Evolutionary conservation across 2,329 filamentous ascomycete species (phyloP).

Genomic region (Cordyceps javanica): DNA sequence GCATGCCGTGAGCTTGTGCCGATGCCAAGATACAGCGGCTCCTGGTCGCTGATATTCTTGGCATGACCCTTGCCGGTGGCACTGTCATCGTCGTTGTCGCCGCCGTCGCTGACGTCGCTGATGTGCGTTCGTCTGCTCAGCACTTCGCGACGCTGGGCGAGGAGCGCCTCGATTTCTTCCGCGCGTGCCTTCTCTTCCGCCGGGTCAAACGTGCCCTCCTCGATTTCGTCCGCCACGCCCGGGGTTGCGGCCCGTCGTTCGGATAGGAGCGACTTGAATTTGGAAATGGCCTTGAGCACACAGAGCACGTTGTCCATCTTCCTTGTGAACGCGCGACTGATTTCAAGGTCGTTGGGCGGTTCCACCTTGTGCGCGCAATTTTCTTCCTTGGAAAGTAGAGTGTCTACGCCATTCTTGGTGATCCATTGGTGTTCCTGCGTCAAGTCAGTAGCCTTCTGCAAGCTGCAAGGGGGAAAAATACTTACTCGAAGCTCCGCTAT

Average conservation of each 20-base stretch:
- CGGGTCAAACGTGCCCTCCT: constrained; percentile 17
- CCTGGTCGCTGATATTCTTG: constrained; percentile 56
- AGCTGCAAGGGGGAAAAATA: constrained; percentile 10
- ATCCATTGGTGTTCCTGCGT: constrained; percentile 86
- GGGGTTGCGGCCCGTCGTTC: constrained; percentile 15
- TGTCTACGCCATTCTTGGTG: constrained; percentile 71
- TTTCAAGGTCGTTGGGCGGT: constrained; percentile 80
- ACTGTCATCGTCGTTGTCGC: not conserved
- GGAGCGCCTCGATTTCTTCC: constrained; percentile 43
- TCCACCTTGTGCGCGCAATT: constrained; percentile 79
- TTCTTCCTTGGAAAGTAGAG: constrained; percentile 72
- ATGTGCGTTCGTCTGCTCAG: constrained; percentile 21
- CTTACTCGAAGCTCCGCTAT: constrained; percentile 78
- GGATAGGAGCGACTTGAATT: constrained; percentile 72
- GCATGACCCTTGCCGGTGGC: constrained; percentile 29
- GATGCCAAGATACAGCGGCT: constrained; percentile 66
- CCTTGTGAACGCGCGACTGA: constrained; percentile 82
- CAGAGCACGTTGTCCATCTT: constrained; percentile 83
- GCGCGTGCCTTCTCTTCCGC: constrained; percentile 32
- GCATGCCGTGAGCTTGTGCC: constrained; percentile 56
- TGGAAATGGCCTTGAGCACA: constrained; percentile 86
- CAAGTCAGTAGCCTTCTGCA: not conserved
- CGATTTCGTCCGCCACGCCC: not conserved
- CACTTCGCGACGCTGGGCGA: constrained; percentile 41
- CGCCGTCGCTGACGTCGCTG: constrained; percentile 24